Conservation (phyloP, 139 green algal genomes). For the Diplosphaera chodatii region DNA sequence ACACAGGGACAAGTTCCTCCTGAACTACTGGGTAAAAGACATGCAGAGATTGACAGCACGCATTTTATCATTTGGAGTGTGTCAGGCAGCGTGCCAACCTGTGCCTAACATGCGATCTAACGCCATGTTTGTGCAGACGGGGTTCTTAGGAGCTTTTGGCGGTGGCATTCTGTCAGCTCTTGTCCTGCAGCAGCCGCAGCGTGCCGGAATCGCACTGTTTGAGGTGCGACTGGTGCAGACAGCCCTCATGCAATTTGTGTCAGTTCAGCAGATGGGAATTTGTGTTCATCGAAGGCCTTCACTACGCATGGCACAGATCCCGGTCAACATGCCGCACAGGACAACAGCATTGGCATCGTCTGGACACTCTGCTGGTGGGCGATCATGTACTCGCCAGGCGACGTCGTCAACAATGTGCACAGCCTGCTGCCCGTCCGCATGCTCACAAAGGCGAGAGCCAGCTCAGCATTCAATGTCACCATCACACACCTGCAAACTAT, state of each 20-base stretch:
- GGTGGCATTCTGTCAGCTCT: constrained; percentile 31
- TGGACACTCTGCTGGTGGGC: constrained; percentile 38
- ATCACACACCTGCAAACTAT: too few relatives aligned
- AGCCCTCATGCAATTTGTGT: constrained; percentile 11
- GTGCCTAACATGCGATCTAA: too few relatives aligned
- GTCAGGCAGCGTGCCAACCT: too few relatives aligned
- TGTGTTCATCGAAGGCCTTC: too few relatives aligned
- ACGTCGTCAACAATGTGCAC: constrained; percentile 7
- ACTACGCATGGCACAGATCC: too few relatives aligned
- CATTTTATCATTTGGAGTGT: too few relatives aligned
- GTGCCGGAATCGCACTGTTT: constrained; percentile 30
- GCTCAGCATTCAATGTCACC: not conserved
- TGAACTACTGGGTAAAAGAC: constrained; percentile 18
- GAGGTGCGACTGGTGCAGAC: constrained; percentile 20
- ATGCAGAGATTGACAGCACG: too few relatives aligned
- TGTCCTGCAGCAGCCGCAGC: constrained; percentile 30
- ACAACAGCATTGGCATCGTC: constrained; percentile 20
- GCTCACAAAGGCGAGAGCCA: constrained; percentile 4
- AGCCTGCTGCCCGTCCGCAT: constrained; percentile 10
- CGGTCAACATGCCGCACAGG: not conserved
- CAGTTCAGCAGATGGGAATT: too few relatives aligned
- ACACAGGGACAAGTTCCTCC: constrained; percentile 10
- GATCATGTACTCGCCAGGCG: constrained; percentile 23
- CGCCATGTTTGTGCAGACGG: constrained; percentile 12
- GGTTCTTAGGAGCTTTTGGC: constrained; percentile 32